Evolutionary conservation across 164 flowering plant species (phyloP).

Genomic region (Amborella trichopoda): DNA sequence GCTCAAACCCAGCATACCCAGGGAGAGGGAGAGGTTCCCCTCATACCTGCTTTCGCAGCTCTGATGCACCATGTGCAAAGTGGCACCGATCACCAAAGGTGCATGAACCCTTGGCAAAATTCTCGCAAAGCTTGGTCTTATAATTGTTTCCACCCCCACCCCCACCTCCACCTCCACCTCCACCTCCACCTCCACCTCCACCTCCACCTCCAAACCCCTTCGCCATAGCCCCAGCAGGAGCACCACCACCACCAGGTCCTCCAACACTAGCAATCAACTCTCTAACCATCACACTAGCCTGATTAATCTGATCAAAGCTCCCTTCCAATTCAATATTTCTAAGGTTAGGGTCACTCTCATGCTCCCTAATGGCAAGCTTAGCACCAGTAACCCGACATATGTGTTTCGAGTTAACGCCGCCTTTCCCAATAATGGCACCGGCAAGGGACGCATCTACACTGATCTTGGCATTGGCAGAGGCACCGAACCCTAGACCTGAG

Average conservation of each 20-base stretch:
- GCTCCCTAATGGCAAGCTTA: slow-evolving; percentile 72
- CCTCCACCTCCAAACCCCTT: slow-evolving; percentile 20
- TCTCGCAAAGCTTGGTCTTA: slow-evolving; percentile 71
- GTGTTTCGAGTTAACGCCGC: slow-evolving; percentile 87
- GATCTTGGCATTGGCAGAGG: slow-evolving; percentile 75
- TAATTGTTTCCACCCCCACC: slow-evolving; percentile 27
- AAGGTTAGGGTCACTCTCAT: slow-evolving; percentile 63
- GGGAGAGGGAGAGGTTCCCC: background rate
- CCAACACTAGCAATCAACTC: slow-evolving; percentile 50
- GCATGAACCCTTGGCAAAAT: slow-evolving; percentile 60
- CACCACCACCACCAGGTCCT: slow-evolving; percentile 8
- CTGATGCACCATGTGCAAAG: slow-evolving; percentile 72
- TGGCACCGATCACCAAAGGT: slow-evolving; percentile 79
- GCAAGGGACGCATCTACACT: slow-evolving; percentile 87
- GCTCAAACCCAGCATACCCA: background rate
- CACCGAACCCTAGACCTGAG: slow-evolving; percentile 61
- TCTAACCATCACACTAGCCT: slow-evolving; percentile 74
- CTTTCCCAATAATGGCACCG: slow-evolving; percentile 89
- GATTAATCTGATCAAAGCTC: slow-evolving; percentile 78
- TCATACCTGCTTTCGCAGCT: slow-evolving; percentile 28
- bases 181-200: slow-evolving; percentile 5
- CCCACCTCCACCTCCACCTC: slow-evolving; percentile 1
- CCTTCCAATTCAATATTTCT: slow-evolving; percentile 91
- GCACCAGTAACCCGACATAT: slow-evolving; percentile 80
- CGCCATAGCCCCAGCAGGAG: slow-evolving; percentile 2